Evolutionary conservation across 2,329 filamentous ascomycete species (phyloP).

Genomic region (Rosellinia necatrix): DNA sequence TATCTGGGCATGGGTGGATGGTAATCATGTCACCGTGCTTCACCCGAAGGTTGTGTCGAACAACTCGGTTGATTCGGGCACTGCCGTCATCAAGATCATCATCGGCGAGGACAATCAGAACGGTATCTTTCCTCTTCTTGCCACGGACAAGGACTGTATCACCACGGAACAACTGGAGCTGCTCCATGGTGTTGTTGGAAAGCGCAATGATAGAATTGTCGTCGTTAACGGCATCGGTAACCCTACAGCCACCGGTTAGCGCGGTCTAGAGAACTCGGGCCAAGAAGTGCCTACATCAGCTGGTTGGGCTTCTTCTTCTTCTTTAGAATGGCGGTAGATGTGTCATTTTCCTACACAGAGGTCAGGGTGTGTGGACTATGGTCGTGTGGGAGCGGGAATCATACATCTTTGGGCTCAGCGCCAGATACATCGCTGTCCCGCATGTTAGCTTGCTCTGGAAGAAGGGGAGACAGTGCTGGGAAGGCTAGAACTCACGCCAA

Average conservation of each 20-base stretch:
- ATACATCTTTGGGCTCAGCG: conserved; percentile 81
- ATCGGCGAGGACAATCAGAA: conserved; percentile 95
- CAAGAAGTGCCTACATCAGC: conserved; percentile 69
- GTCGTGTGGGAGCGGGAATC: conserved; percentile 40
- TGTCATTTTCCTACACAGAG: conserved; percentile 75
- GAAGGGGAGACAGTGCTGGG: background rate
- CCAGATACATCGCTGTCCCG: conserved; percentile 79
- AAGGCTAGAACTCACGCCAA: conserved; percentile 65
- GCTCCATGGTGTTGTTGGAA: conserved; percentile 98
- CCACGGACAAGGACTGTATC: conserved; percentile 98
- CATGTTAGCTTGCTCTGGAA: conserved; percentile 44
- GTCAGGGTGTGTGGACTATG: conserved; percentile 28
- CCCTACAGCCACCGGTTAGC: conserved; percentile 58
- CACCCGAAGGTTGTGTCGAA: conserved; percentile 96
- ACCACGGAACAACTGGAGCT: conserved; percentile 95
- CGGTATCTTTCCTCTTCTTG: conserved; percentile 99
- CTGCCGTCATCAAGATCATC: conserved; percentile 98
- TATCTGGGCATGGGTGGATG: conserved; percentile 96
- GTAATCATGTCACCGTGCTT: conserved; percentile 99
- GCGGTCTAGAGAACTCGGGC: background rate
- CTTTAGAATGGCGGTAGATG: conserved; percentile 94
- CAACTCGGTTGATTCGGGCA: conserved; percentile 96
- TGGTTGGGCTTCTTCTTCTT: conserved; percentile 99
- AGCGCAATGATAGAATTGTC: conserved; percentile 99
- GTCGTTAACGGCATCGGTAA: conserved; percentile 98